These are phyloP conservation scores for Ascomycota sp. DNA, from an alignment of 2,329 filamentous ascomycete species.

Conservation along the genomic window DNA sequence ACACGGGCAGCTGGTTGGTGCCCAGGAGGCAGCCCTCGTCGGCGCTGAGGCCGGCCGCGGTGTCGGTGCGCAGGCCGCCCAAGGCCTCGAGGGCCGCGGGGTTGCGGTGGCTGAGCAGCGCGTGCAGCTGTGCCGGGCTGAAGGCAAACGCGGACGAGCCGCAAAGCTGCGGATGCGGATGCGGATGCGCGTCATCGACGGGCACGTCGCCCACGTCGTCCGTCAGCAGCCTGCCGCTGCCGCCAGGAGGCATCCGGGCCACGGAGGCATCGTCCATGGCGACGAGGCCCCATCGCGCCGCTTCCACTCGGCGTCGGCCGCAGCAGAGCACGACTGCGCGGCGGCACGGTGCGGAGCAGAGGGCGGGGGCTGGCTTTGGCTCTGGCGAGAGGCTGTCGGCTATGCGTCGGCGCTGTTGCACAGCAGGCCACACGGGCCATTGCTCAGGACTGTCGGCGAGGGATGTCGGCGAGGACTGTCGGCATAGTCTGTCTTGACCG, in stretches of 20 bases:
- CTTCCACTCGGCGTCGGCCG: too few species aligned
- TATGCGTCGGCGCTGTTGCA: too few species aligned
- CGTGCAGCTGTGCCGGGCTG: slow-evolving; percentile 30
- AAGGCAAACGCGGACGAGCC: slow-evolving; percentile 35
- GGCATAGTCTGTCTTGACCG: too few species aligned
- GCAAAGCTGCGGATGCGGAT: too few species aligned
- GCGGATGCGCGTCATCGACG: slow-evolving; percentile 7
- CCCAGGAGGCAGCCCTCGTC: slow-evolving; percentile 36
- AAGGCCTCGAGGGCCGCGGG: slow-evolving; percentile 26
- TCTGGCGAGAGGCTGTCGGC: too few species aligned
- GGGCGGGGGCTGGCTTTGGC: too few species aligned
- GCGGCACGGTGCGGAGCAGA: too few species aligned
- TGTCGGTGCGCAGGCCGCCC: slow-evolving; percentile 30
- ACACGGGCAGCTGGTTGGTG: slow-evolving; percentile 34
- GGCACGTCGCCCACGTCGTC: slow-evolving; percentile 10
- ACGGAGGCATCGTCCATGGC: slow-evolving; percentile 1
- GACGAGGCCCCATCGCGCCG: background rate
- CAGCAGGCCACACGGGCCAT: too few species aligned
- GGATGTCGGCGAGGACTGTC: too few species aligned
- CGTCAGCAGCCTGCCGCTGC: slow-evolving; percentile 2
- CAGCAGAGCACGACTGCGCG: too few species aligned
- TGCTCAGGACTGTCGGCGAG: too few species aligned
- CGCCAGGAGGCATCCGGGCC: background rate
- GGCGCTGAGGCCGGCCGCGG: slow-evolving; percentile 23
- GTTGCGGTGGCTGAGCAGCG: slow-evolving; percentile 28